Percentiles rank a stretch among this genome's conserved stretches.
phyloP scores from a whole-genome alignment of 768 basidiomycete species.

The Leccinum olivaceopallidum region DNA sequence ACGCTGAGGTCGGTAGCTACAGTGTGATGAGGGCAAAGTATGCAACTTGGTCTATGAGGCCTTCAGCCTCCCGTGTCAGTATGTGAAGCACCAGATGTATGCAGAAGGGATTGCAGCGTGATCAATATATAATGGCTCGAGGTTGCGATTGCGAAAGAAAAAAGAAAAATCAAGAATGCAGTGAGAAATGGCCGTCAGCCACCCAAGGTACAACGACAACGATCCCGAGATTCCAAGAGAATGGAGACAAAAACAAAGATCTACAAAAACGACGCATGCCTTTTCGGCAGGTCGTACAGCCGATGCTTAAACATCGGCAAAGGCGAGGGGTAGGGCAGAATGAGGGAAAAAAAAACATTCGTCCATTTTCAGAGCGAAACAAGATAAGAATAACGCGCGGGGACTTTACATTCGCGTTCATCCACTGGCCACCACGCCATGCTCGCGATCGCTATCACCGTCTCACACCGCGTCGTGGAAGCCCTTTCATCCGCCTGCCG shows the following conservation, averaged over 20 bases:
- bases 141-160: constrained; percentile 2
- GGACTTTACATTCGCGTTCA: constrained; percentile 8
- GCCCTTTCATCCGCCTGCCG: constrained; percentile 52
- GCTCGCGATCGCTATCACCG: constrained; percentile 19
- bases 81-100: constrained; percentile 23
- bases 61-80: constrained; percentile 36
- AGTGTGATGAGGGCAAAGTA: constrained; percentile 15
- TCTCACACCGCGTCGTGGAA: constrained; percentile 45
- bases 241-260: constrained; percentile 10
- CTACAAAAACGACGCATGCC: constrained; percentile 11
- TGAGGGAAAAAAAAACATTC: constrained; percentile 9
- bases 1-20: constrained; percentile 18
- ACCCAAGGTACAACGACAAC: constrained; percentile 20
- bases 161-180: constrained; percentile 14
- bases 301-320: constrained; percentile 30
- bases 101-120: constrained; percentile 16
- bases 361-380: constrained; percentile 16
- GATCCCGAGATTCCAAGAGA: constrained; percentile 17
- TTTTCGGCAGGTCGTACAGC: constrained; percentile 6
- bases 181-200: constrained; percentile 32
- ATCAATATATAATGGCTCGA: constrained; percentile 7
- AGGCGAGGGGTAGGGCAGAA: constrained; percentile 22
- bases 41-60: constrained; percentile 32
- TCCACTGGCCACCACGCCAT: constrained; percentile 15
- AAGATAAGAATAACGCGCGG: constrained; percentile 4